Evolutionary conservation across 1,284 basidiomycete species (phyloP).

Genomic region (Sparassis latifolia): DNA sequence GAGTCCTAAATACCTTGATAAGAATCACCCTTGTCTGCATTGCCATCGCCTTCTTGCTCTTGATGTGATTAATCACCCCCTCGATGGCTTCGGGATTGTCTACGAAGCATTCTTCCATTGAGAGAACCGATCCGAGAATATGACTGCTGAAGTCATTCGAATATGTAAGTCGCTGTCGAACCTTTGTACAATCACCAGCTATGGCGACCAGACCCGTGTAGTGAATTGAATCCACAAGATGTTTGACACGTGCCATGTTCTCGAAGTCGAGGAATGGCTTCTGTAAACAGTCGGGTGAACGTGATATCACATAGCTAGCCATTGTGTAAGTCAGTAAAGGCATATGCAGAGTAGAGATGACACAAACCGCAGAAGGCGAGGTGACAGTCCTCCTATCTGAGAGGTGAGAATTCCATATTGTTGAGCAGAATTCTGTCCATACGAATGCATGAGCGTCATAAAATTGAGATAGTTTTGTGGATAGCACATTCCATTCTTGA

Average conservation of each 20-base stretch:
- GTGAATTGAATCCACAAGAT: neutral
- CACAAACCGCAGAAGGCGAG: neutral
- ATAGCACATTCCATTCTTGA: slow-evolving; percentile 3
- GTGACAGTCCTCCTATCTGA: neutral
- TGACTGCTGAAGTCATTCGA: slow-evolving; percentile 22
- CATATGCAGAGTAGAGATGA: neutral
- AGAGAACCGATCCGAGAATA: slow-evolving; percentile 17
- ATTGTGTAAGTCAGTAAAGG: neutral
- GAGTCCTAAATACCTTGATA: slow-evolving; percentile 12
- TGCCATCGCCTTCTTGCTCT: slow-evolving; percentile 14
- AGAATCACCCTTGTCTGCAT: slow-evolving; percentile 19
- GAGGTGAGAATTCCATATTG: slow-evolving; percentile 1
- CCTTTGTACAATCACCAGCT: slow-evolving; percentile 21
- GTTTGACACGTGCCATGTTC: slow-evolving; percentile 4
- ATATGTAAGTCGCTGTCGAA: slow-evolving; percentile 16
- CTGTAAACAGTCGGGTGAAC: neutral
- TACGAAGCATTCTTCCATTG: slow-evolving; percentile 14
- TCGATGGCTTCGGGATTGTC: slow-evolving; percentile 18
- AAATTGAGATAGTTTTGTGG: neutral
- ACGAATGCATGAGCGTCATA: slow-evolving; percentile 1
- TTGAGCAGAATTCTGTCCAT: slow-evolving; percentile 6
- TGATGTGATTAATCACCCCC: slow-evolving; percentile 11
- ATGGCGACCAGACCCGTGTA: slow-evolving; percentile 1
- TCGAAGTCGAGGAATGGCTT: neutral
- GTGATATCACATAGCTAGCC: neutral